These are phyloP conservation scores for Cyberlindnera xylosilytica DNA, from an alignment of 805 yeast species.

Conservation along the genomic window DNA sequence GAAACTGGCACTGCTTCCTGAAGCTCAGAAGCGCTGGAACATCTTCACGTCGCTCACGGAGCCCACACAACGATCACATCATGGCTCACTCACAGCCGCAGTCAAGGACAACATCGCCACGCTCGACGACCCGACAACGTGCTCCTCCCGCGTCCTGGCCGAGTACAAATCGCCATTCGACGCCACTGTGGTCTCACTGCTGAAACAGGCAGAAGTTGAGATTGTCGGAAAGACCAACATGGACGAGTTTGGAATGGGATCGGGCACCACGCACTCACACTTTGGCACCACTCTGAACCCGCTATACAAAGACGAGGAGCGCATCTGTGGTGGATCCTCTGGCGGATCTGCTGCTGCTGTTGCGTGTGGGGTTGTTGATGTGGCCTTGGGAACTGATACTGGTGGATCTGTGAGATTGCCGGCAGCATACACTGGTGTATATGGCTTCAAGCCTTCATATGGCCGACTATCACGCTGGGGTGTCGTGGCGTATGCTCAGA, in stretches of 20 bases:
- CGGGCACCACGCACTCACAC: conserved; percentile 52
- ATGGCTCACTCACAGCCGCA: conserved; percentile 33
- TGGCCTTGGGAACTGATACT: conserved; percentile 91
- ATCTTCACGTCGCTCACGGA: conserved; percentile 38
- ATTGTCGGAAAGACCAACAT: conserved; percentile 81
- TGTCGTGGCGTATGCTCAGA: conserved; percentile 88
- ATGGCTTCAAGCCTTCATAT: conserved; percentile 92
- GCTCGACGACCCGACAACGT: conserved; percentile 63
- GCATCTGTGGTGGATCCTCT: conserved; percentile 85
- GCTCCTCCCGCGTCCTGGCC: conserved; percentile 65
- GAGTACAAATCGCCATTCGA: conserved; percentile 73
- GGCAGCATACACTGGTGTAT: conserved; percentile 77
- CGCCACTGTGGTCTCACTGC: conserved; percentile 62
- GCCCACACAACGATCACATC: not conserved
- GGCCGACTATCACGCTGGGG: conserved; percentile 94
- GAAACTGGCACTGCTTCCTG: not conserved
- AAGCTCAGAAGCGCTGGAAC: conserved; percentile 24
- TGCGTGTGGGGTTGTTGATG: conserved; percentile 63
- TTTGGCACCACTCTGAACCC: conserved; percentile 63
- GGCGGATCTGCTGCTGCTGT: conserved; percentile 97
- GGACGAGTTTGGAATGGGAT: conserved; percentile 99
- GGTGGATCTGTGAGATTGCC: conserved; percentile 97
- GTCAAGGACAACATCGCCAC: conserved; percentile 84
- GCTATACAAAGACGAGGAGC: conserved; percentile 33
- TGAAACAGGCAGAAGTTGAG: conserved; percentile 50